Evolutionary conservation across 2,329 filamentous ascomycete genomes (phyloP), one percentile per base, ranked within the genome.

Genomic region (Verticillium longisporum): DNA sequence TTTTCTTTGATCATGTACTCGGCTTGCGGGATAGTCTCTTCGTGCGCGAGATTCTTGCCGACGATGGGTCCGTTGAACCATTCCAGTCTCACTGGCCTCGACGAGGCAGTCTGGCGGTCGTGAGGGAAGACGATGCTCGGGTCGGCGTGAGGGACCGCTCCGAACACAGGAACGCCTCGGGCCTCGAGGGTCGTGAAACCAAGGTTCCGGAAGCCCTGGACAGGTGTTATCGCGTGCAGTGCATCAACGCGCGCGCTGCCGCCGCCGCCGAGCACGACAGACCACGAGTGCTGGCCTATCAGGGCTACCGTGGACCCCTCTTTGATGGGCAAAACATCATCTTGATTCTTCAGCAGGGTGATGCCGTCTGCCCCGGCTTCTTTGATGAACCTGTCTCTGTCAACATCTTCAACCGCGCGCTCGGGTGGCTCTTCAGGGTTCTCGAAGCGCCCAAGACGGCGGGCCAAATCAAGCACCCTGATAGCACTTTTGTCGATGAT

Each of bases 261-360:
- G 4, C 55, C n/a, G n/a, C n/a, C 55, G 32, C 55, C 55, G 15
- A 56, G 55, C 15, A 56, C 55, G 4, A 56, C 55, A 14, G 55
- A 56, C 55, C 55, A 56, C 2, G 55, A 56, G 18, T 56, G 55
- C 55, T 56, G 55, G 13, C 55, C 55, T 6, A 56, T 37, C 32
- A 56, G 11, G 7, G 55, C 55, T 2, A 37, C 33, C 14, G 55
- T 37, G n/a, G 68, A 70, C 1, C 63, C 69, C 4, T 69, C 69
- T 0, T 81, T 80, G 2, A 89, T 72, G 0, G 90, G 90, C 1
- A 93, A 76, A 0, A 88, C 71, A 7, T 76, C 76, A 34, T 81
- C 80, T 13, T 90, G 82, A 65, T 93, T 93, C 74, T 92, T 91
- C 55, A 92, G 75, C n/a, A 92, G 77, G 1, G 92, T 88, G 10